phyloP scores from a whole-genome alignment of 495 filamentous ascomycete genomes.

The Hypoxylon perforatum region DNA sequence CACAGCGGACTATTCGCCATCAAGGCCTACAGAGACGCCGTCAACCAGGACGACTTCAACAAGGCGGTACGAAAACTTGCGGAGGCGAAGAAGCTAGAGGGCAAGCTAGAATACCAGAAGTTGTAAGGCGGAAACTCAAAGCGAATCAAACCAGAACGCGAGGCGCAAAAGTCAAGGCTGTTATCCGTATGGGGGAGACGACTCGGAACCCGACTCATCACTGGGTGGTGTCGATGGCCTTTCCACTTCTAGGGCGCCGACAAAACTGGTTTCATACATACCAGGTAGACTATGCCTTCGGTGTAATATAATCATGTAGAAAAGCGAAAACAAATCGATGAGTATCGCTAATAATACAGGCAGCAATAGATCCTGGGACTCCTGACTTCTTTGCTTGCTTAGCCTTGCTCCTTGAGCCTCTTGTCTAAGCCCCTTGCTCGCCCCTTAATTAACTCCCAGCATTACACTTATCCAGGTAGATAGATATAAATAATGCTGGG shows the following conservation, averaged over 20 bases:
- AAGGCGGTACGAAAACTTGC: constrained; percentile 97
- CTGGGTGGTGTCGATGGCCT: constrained; percentile 6
- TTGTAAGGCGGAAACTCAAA: constrained; percentile 63
- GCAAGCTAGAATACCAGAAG: constrained; percentile 98
- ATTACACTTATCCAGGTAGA: too few relatives aligned
- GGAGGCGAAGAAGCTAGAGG: constrained; percentile 97
- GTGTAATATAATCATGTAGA: constrained; percentile 31
- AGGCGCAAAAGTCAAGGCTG: too few relatives aligned
- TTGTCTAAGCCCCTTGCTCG: too few relatives aligned
- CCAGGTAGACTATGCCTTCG: constrained; percentile 11
- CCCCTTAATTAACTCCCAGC: too few relatives aligned
- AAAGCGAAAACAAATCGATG: neutral
- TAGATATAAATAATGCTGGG: too few relatives aligned
- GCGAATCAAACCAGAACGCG: too few relatives aligned
- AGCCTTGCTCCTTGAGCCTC: too few relatives aligned
- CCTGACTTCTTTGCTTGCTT: neutral
- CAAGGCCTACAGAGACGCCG: constrained; percentile 93
- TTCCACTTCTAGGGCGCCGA: neutral
- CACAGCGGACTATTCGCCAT: constrained; percentile 92
- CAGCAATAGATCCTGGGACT: neutral
- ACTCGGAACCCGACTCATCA: constrained; percentile 4
- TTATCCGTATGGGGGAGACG: too few relatives aligned
- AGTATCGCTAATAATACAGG: constrained; percentile 24
- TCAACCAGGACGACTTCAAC: constrained; percentile 99
- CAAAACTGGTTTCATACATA: neutral